Conservation (phyloP, 306 rosid genomes). For the Mimosa pudica region DNA sequence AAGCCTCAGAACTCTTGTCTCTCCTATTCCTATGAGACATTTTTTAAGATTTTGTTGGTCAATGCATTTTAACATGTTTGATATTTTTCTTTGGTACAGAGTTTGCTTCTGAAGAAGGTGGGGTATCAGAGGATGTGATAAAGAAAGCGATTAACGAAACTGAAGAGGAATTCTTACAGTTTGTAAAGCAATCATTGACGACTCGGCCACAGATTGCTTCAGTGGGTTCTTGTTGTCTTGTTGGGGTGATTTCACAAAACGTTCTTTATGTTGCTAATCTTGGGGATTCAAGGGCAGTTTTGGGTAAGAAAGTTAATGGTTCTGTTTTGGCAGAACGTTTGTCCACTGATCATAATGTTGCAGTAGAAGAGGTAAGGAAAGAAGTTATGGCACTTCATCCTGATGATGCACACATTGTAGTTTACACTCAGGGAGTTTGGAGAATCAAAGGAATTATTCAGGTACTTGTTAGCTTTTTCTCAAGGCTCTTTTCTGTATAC, state of each 20-base stretch:
- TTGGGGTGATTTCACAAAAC: constrained; percentile 57
- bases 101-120: constrained; percentile 57
- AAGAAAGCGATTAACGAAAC: constrained; percentile 63
- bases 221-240: constrained; percentile 71
- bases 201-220: constrained; percentile 61
- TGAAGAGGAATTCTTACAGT: constrained; percentile 54
- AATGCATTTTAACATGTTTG: not conserved
- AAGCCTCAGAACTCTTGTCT: not conserved
- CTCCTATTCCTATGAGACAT: no score
- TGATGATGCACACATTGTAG: constrained; percentile 66
- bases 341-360: constrained; percentile 72
- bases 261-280: constrained; percentile 68
- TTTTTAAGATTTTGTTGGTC: not conserved
- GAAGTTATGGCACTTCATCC: constrained; percentile 78
- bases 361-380: constrained; percentile 62
- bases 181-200: constrained; percentile 56
- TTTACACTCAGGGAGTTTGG: constrained; percentile 59
- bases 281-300: constrained; percentile 75
- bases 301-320: constrained; percentile 52
- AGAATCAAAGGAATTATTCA: constrained; percentile 82
- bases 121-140: constrained; percentile 68
- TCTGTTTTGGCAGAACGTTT: constrained; percentile 61
- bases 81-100: constrained; percentile 38
- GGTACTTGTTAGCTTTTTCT: constrained; percentile 39
- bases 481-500: not conserved